These are phyloP conservation scores for Rhizopogon hawkerae DNA, from an alignment of 1,284 basidiomycete species.

Conservation along the genomic window DNA sequence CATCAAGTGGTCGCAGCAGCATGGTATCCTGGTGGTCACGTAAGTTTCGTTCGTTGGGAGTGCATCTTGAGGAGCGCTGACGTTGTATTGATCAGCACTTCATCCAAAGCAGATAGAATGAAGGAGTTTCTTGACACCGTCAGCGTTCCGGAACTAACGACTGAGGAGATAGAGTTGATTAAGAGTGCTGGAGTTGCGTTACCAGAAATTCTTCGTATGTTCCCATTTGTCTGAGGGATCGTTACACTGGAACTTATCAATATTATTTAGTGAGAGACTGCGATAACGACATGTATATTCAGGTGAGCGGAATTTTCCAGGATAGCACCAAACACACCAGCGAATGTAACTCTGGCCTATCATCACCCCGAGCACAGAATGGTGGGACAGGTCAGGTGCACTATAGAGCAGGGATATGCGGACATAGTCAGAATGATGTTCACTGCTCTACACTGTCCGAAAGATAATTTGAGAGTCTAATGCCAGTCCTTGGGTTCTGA, in stretches of 20 bases:
- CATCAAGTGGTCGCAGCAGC: conserved; percentile 49
- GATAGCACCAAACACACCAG: no score
- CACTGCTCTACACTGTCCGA: not conserved
- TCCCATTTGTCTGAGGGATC: not conserved
- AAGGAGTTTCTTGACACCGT: conserved; percentile 47
- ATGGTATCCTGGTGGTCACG: conserved; percentile 53
- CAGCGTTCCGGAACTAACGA: conserved; percentile 45
- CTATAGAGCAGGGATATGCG: no score
- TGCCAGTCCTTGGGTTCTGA: conserved; percentile 58
- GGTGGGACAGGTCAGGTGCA: no score
- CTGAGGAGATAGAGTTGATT: conserved; percentile 52
- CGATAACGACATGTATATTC: no score
- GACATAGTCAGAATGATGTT: no score
- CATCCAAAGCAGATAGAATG: conserved; percentile 39
- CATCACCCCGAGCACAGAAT: no score
- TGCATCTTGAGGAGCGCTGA: conserved; percentile 15
- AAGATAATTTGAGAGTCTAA: not conserved
- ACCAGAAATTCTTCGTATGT: not conserved
- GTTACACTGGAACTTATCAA: not conserved
- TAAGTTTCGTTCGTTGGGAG: conserved; percentile 19
- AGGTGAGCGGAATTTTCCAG: no score
- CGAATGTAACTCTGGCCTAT: no score
- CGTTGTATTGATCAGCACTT: conserved; percentile 38
- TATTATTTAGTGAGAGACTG: not conserved
- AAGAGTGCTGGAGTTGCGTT: conserved; percentile 29